A percentile compares a stretch with the other conserved stretches of the same genome.
Evolutionary conservation across 1,284 basidiomycete genomes (phyloP).

Genomic region (Chalciporus sp.): DNA sequence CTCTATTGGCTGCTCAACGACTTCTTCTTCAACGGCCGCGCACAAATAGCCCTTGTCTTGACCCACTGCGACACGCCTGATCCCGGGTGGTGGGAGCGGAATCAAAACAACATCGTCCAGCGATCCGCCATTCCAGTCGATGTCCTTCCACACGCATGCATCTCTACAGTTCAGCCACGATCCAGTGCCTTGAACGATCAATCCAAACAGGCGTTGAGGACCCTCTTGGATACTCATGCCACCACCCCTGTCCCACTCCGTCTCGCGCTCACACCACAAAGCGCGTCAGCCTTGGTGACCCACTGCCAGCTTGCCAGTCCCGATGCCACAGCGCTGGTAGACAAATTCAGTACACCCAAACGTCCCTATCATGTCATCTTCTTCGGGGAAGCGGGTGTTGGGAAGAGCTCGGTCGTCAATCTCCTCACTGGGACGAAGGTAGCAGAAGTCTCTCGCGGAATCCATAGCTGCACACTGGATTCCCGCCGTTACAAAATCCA

Average conservation of each 20-base stretch:
- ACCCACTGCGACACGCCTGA: conserved; percentile 38
- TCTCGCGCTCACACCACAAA: conserved; percentile 19
- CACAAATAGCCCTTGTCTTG: conserved; percentile 38
- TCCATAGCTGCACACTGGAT: conserved; percentile 27
- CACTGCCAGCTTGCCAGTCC: conserved; percentile 14
- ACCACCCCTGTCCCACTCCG: conserved; percentile 9
- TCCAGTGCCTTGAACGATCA: conserved; percentile 4
- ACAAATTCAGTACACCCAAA: conserved; percentile 17
- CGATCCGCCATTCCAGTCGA: conserved; percentile 22
- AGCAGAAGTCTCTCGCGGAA: conserved; percentile 18
- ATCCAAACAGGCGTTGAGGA: conserved; percentile 21
- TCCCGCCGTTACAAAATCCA: conserved; percentile 21
- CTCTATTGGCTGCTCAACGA: conserved; percentile 31
- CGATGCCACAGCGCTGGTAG: conserved; percentile 16
- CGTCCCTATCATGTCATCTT: conserved; percentile 23
- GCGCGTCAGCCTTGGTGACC: conserved; percentile 6
- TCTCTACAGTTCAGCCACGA: conserved; percentile 22
- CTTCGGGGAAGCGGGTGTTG: conserved; percentile 33
- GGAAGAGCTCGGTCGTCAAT: conserved; percentile 34
- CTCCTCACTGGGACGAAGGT: conserved; percentile 19
- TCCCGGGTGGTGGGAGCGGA: conserved; percentile 30
- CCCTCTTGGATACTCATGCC: conserved; percentile 14
- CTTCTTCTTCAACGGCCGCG: conserved; percentile 29
- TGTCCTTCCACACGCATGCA: conserved; percentile 24
- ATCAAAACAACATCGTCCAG: conserved; percentile 20